A percentile compares a stretch with the other conserved stretches of the same genome.
Evolutionary conservation across 345 rosid species (phyloP).

Genomic region (Eucalyptus marginata): DNA sequence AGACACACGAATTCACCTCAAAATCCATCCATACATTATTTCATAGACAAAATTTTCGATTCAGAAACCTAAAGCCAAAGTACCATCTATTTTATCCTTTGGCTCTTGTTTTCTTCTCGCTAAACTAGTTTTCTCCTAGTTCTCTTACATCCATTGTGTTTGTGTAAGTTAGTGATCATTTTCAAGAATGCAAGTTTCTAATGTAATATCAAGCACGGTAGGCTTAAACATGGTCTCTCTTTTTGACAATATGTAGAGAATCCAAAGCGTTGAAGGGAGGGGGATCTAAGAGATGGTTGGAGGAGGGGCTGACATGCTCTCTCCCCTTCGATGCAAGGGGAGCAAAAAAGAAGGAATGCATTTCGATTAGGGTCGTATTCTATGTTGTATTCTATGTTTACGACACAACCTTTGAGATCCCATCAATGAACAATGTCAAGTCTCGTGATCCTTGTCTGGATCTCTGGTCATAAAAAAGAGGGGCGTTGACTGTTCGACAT

Average conservation of each 20-base stretch:
- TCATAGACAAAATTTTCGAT: not conserved
- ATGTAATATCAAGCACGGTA: not conserved
- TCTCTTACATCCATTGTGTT: not conserved
- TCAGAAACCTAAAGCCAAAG: not conserved
- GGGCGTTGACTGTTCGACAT: not conserved
- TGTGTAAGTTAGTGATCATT: not conserved
- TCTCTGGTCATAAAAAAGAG: not conserved
- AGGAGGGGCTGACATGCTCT: not conserved
- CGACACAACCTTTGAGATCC: not conserved
- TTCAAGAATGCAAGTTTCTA: not conserved
- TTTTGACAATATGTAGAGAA: not conserved
- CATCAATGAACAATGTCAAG: not conserved
- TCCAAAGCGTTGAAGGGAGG: not conserved
- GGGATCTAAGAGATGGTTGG: not conserved
- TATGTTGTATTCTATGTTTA: too few relatives aligned
- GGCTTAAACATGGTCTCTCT: not conserved
- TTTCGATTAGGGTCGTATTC: too few relatives aligned
- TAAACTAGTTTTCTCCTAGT: not conserved
- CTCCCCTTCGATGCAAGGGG: not conserved
- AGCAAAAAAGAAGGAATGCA: not conserved
- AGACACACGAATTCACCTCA: not conserved
- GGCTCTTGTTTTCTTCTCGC: not conserved
- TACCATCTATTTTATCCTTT: not conserved
- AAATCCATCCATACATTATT: not conserved
- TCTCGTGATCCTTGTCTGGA: not conserved